These are phyloP conservation scores for Tremella mesenterica DNA, from an alignment of 768 basidiomycete species.

Conservation along the genomic window DNA sequence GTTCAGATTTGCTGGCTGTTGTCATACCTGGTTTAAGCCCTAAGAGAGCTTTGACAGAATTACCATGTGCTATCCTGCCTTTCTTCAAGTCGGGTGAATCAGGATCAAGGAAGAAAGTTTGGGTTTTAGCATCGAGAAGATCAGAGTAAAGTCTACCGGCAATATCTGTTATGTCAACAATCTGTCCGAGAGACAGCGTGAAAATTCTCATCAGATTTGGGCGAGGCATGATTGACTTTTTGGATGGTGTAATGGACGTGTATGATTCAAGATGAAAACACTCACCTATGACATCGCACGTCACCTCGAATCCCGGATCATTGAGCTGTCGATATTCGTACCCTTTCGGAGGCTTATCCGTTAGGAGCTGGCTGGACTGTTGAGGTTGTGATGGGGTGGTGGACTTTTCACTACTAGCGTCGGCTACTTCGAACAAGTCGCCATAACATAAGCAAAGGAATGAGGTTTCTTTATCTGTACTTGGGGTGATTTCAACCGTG, in stretches of 20 bases:
- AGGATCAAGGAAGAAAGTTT: slow-evolving; percentile 18
- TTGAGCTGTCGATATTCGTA: slow-evolving; percentile 29
- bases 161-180: slow-evolving; percentile 29
- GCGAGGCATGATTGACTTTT: neutral
- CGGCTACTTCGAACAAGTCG: slow-evolving; percentile 31
- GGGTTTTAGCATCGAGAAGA: slow-evolving; percentile 17
- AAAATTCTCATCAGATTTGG: neutral
- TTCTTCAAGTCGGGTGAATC: slow-evolving; percentile 3
- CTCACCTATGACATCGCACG: slow-evolving; percentile 34
- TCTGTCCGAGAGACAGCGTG: neutral
- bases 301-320: slow-evolving; percentile 24
- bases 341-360: slow-evolving; percentile 16
- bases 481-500: slow-evolving; percentile 17
- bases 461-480: neutral
- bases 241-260: too few species aligned
- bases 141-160: slow-evolving; percentile 35
- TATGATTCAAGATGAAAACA: too few species aligned
- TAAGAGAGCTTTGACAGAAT: slow-evolving; percentile 8
- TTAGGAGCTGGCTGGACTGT: neutral
- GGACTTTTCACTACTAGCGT: neutral
- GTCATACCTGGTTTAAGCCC: slow-evolving; percentile 16
- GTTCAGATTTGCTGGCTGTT: slow-evolving; percentile 8
- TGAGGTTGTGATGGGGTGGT: neutral
- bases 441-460: slow-evolving; percentile 31
- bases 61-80: slow-evolving; percentile 10